A percentile compares a stretch with the other conserved stretches of the same genome.
Evolutionary conservation across 2,329 filamentous ascomycete genomes (phyloP).

Genomic region (Colletotrichum siamense): DNA sequence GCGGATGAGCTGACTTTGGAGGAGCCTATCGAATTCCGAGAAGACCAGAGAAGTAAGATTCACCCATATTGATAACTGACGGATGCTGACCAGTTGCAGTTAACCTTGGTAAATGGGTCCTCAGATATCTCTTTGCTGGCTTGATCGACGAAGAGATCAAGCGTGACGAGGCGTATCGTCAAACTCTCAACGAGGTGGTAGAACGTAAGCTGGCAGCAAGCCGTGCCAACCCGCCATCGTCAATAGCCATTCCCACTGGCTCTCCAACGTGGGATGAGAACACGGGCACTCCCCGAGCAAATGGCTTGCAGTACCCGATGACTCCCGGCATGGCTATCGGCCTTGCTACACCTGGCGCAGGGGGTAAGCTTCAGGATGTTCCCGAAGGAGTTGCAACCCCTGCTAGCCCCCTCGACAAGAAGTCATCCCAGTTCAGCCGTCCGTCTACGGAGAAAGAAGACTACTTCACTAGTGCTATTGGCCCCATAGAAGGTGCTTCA

Average conservation of each 20-base stretch:
- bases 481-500: constrained; percentile 49
- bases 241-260: constrained; percentile 53
- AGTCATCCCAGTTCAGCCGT: constrained; percentile 60
- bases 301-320: constrained; percentile 63
- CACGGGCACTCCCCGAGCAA: constrained; percentile 61
- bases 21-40: constrained; percentile 79
- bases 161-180: constrained; percentile 77
- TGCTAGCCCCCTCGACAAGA: constrained; percentile 58
- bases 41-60: constrained; percentile 86
- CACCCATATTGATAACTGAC: not conserved
- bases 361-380: constrained; percentile 48
- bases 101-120: constrained; percentile 95
- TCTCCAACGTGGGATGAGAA: constrained; percentile 41
- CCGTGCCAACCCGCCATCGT: constrained; percentile 63
- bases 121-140: constrained; percentile 89
- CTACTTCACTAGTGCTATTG: constrained; percentile 75
- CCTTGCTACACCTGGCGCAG: constrained; percentile 68
- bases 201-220: constrained; percentile 63
- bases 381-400: constrained; percentile 52
- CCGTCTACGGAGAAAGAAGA: constrained; percentile 72
- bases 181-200: constrained; percentile 67
- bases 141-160: constrained; percentile 90
- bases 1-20: constrained; percentile 84
- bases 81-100: constrained; percentile 56
- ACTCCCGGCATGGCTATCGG: constrained; percentile 83